A percentile compares a stretch with the other conserved stretches of the same genome.
These are phyloP conservation scores for Veloporphyrellus conicus DNA, from an alignment of 1,284 basidiomycete species.

Conservation along the genomic window DNA sequence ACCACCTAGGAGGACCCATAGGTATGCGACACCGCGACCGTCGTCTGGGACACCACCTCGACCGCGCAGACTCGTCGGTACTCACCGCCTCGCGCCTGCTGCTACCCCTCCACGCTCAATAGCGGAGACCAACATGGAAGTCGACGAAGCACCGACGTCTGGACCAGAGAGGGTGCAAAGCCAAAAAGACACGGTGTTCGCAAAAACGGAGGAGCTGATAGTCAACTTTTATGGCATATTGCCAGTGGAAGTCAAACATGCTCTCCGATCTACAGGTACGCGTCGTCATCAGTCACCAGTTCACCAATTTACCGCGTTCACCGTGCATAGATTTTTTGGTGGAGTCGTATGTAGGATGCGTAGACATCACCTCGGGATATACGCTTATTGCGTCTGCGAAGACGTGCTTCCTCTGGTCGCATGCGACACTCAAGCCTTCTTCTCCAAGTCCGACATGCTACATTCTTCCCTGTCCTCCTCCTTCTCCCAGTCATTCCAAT, in stretches of 20 bases:
- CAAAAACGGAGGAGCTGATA: slow-evolving; percentile 66
- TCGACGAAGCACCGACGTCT: slow-evolving; percentile 51
- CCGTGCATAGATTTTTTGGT: slow-evolving; percentile 55
- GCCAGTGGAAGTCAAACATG: slow-evolving; percentile 69
- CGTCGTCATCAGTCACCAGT: slow-evolving; percentile 2
- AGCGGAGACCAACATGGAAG: slow-evolving; percentile 54
- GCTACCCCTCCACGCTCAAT: slow-evolving; percentile 35
- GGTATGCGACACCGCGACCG: slow-evolving; percentile 36
- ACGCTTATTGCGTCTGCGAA: slow-evolving; percentile 65
- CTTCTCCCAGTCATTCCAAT: slow-evolving; percentile 31
- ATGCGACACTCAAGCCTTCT: slow-evolving; percentile 46
- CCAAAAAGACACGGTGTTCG: slow-evolving; percentile 52
- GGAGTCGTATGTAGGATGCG: slow-evolving; percentile 63
- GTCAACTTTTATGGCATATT: slow-evolving; percentile 67
- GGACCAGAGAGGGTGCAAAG: slow-evolving; percentile 27
- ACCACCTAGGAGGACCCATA: slow-evolving; percentile 43
- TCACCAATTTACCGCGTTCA: not conserved
- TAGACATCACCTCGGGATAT: slow-evolving; percentile 69
- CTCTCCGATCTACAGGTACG: slow-evolving; percentile 61
- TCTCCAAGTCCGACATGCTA: slow-evolving; percentile 65
- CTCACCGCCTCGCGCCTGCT: slow-evolving; percentile 21
- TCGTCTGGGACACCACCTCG: slow-evolving; percentile 36
- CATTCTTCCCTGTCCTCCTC: slow-evolving; percentile 66
- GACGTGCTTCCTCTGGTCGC: slow-evolving; percentile 81
- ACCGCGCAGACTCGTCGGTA: slow-evolving; percentile 25